Evolutionary conservation across 1,284 basidiomycete species (phyloP).

Genomic region (Limonomyces culmigenus): DNA sequence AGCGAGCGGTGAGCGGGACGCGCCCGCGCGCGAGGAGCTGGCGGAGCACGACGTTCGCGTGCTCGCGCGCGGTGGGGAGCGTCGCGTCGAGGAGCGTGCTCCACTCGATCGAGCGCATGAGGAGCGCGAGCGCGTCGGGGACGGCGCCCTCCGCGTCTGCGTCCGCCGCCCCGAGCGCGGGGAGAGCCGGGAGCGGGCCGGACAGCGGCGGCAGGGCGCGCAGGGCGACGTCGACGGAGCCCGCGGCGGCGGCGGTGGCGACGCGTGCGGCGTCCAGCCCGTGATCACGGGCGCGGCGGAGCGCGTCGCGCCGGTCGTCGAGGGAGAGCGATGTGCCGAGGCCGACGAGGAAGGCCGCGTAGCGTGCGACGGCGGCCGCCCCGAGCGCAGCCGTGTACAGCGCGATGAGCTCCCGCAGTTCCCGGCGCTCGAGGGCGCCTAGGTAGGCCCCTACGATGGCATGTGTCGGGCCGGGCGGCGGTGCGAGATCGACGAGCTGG

Average conservation of each 20-base stretch:
- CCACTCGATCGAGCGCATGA: slow-evolving; percentile 90
- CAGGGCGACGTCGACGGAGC: slow-evolving; percentile 62
- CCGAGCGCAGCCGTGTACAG: slow-evolving; percentile 87
- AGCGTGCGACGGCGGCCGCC: slow-evolving; percentile 84
- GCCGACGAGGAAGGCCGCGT: slow-evolving; percentile 80
- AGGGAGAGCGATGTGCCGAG: slow-evolving; percentile 58
- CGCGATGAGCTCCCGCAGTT: slow-evolving; percentile 76
- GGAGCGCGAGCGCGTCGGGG: slow-evolving; percentile 32
- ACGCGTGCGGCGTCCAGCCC: slow-evolving; percentile 73
- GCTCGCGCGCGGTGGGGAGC: slow-evolving; percentile 62
- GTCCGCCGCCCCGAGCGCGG: slow-evolving; percentile 30
- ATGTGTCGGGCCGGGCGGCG: slow-evolving; percentile 64
- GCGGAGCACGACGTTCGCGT: slow-evolving; percentile 72
- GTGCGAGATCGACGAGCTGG: slow-evolving; percentile 60
- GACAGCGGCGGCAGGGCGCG: slow-evolving; percentile 37
- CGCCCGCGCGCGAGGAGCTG: slow-evolving; percentile 45
- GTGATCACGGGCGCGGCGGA: slow-evolving; percentile 69
- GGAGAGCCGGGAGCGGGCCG: slow-evolving; percentile 46
- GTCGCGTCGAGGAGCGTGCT: slow-evolving; percentile 68
- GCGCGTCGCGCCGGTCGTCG: slow-evolving; percentile 53
- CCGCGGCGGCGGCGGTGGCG: slow-evolving; percentile 67
- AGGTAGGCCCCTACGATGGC: slow-evolving; percentile 82
- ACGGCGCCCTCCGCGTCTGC: too few species aligned
- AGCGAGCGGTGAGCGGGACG: slow-evolving; percentile 23
- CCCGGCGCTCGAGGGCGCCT: slow-evolving; percentile 69